Base-by-base conservation (phyloP, 345 rosid genomes). In the Luvunga scandens region DNA sequence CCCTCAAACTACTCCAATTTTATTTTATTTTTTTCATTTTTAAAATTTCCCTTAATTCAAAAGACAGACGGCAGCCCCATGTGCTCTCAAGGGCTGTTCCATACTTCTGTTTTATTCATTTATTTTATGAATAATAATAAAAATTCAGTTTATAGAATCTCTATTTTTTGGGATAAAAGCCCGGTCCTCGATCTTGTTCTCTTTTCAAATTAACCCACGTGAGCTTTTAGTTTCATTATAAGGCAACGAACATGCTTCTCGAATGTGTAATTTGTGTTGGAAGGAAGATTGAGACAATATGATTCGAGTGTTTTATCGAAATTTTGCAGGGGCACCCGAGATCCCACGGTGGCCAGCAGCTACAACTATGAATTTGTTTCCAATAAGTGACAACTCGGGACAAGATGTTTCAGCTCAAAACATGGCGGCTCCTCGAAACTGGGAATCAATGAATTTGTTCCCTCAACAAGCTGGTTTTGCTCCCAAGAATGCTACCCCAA, bases 291-390 rank as follows among this genome's bases (percentile, higher is more conserved):
- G 57, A 39, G 62, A 61, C 71, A 65, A 75, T 24, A 82, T 82
- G 77, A 78, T 66, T 81, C 25, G 9, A n/a, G 21, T 70, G 8
- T 33, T 78, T 33, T 70, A 68, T 81, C 65, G 38, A 33, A 78
- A 74, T 78, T 56, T 64, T 85, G 60, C 82, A 87, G 91, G 81
- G 5, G 19, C 66, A 22, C 69, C 84, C 1, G 88, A 82, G 66
- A 57, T 69, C 65, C 18, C 62, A 7, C 85, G 79, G 27, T 81
- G 80, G 77, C 75, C 82, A 2, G 65, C 86, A 0, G 77, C 89
- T 24, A 38, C 86, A 55, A 89, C 94, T 1, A 83, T 91, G 94
- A 91, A 87, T 81, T 79, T 91, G n/a, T 94, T 92, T 75, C 98
- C 95, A 2, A 7, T 42, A 5, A 38, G 7, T 70, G 79, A 77